Base-by-base conservation (phyloP, 352 stramenopile species). In the Globisporangium cystogenes region DNA sequence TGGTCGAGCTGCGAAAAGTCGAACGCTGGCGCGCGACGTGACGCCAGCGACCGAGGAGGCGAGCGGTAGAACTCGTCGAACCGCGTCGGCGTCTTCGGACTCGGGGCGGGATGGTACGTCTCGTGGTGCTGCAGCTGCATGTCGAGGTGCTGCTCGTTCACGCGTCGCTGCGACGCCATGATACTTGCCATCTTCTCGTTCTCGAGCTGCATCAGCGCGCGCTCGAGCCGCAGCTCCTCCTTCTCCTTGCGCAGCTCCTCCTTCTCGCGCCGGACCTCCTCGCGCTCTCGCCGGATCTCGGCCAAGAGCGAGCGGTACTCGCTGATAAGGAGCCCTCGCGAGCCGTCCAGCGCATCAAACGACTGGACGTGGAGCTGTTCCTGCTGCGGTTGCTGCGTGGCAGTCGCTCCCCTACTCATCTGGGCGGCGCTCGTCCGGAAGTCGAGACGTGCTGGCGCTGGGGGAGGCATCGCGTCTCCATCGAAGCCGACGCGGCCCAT, bases 101-200 rank as follows among this genome's bases (percentile, higher is more conserved):
- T 27, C 24, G 49, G 33, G 7, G 23, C 21, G 2, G 24, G 43
- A 3, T 42, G 45, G 27, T 27, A 53, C 12, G 14, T 16, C 12
- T 18, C 43, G 4, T 72, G 57, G 4, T 53, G 57, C 16, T 48
- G 46, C 10, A 66, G 53, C 18, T 75, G 68, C 2, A 75, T 48
- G 24, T 86, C 72, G 1, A 69, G 55, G 20, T 83, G 68, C 48
- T 85, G 68, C 35, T 86, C 79, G 5, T 77, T 76, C 23, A 86
- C 59, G 14, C 69, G 70, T 16, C 76, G 70, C 51, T 90, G 74
- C 0, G 73, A 64, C 35, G 90, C 78, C 27, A 92, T 63, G 20
- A 86, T 60, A 42, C 55, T 78, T 8, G 68, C 67, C 71, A 88
- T 82, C 39, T 77, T 76, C 58, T 92, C 81, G 39, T 90, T 92